Evolutionary conservation across 2,329 filamentous ascomycete species (phyloP), one percentile per base, ranked within the genome.

Genomic region (Didymella lethalis): DNA sequence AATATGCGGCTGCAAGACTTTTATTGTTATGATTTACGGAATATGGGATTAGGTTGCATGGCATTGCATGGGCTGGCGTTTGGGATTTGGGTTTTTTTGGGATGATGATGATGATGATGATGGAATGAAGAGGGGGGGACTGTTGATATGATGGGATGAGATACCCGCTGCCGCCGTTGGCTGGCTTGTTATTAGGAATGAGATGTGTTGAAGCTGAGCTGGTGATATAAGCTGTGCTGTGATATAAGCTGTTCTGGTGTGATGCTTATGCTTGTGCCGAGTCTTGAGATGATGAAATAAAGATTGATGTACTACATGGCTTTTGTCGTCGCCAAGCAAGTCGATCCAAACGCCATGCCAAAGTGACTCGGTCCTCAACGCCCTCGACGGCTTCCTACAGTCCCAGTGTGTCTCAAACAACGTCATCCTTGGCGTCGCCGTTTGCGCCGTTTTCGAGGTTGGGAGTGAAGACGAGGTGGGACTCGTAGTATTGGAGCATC

Each of bases 401-500:
- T 2, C 23, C 23, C 23, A 23, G 23, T 23, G 23, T 3, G 3
- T 23, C 23, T 23, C 50, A 59, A 46, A 46, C 20, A 5, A 18
- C 26, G 8, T 43, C n/a, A 40, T 58, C 46, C 50, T 49, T 64
- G 26, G 25, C 28, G n/a, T 67, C 61, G 36, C 64, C 61, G 48
- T 63, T 55, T 4, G 29, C n/a, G 7, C 26, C 41, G 28, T 64
- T 58, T 11, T 36, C 32, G 7, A 29, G 38, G 28, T 63, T 58
- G 8, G 64, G 44, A 31, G 64, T 67, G 61, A 74, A 74, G 36
- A 74, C 71, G 1, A 84, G 71, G 62, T 84, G 82, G 48, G 75
- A 78, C 64, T 84, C 82, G 66, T 84, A 84, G 65, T 83, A 84
- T 41, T 70, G 71, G 2, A 84, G 75, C 82, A 76, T 76, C 70